Evolutionary conservation across 192 early-diverging fungal genomes (phyloP).

Genomic region (Mortierella claussenii): DNA sequence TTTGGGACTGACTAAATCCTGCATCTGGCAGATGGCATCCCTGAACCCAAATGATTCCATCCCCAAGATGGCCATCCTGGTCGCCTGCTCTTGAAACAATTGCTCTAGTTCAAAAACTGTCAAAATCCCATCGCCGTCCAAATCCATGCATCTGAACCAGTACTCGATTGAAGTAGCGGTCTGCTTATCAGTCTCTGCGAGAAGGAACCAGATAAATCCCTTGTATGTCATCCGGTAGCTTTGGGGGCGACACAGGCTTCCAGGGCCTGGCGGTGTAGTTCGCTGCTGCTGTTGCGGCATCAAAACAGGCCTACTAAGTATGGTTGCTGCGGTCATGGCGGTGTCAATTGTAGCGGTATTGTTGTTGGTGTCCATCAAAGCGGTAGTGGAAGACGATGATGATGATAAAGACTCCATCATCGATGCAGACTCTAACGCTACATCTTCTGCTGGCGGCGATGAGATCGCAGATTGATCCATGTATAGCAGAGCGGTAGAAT

Average conservation of each 20-base stretch:
- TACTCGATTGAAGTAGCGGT: constrained; percentile 63
- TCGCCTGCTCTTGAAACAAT: constrained; percentile 86
- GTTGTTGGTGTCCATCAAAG: neutral
- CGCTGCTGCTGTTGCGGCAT: neutral
- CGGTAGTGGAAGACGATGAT: no score
- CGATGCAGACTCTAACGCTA: neutral
- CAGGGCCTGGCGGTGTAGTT: constrained; percentile 24
- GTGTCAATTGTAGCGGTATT: neutral
- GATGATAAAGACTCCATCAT: no score
- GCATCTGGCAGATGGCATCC: constrained; percentile 54
- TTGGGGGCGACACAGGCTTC: constrained; percentile 31
- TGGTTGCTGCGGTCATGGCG: neutral
- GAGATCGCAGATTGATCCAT: constrained; percentile 10
- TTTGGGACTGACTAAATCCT: constrained; percentile 39
- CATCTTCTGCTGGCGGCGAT: neutral
- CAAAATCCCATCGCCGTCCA: constrained; percentile 89
- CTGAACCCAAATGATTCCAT: constrained; percentile 51
- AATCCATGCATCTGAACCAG: constrained; percentile 95
- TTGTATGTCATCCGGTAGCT: constrained; percentile 78
- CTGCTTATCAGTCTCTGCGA: constrained; percentile 85
- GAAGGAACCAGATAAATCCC: constrained; percentile 89
- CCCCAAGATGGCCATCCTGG: constrained; percentile 42
- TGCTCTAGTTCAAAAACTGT: constrained; percentile 86
- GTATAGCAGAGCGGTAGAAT: no score
- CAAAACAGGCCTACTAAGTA: neutral